Evolutionary conservation across 371 early-diverging fungal genomes (phyloP), one percentile per base, ranked within the genome.

Genomic region (Rhizopus sp.): DNA sequence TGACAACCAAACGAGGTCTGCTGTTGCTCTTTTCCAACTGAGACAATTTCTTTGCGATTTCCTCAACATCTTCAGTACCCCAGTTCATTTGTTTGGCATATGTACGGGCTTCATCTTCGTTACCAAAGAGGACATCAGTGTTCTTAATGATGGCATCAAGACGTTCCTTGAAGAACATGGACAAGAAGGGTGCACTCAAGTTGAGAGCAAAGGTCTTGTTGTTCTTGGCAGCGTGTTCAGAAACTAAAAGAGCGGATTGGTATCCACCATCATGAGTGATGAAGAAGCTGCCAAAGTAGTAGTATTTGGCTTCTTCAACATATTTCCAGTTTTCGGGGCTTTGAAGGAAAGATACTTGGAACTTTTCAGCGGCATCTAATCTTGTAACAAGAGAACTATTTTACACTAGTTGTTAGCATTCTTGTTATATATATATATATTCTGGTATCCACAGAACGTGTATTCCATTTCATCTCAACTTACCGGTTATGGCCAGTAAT

Each of bases 131-230:
- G 45, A 94, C 68, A 70, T 96, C 94, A 64, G 88, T 83, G 81
- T 95, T 95, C 44, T 92, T 90, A 53, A 91, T 61, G 33, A 89
- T 77, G 56, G 83, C 82, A 58, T 91, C 88, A 62, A 96, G 68
- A 54, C 83, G 86, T 53, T 88, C 80, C 74, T 83, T 90, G 86
- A 95, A 96, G 88, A 95, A 94, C 77, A 94, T 90, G 48, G 93
- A 82, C 55, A 96, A 81, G 83, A 96, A 98, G 44, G 96, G 95
- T 35, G 98, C 98, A 53, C 95, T 94, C 69, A 98, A 72, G 85
- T 98, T 98, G 81, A 95, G 82, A 55, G 86, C 81, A 71, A 96
- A 92, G 48, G 75, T 67, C 87, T 83, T 78, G 69, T 74, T 69
- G 67, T 70, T 83, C 45, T 81, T 85, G 58, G 90, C 85, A 55